phyloP scores from a whole-genome alignment of 2,329 filamentous ascomycete species.

The Neofusicoccum kwambonambiense region DNA sequence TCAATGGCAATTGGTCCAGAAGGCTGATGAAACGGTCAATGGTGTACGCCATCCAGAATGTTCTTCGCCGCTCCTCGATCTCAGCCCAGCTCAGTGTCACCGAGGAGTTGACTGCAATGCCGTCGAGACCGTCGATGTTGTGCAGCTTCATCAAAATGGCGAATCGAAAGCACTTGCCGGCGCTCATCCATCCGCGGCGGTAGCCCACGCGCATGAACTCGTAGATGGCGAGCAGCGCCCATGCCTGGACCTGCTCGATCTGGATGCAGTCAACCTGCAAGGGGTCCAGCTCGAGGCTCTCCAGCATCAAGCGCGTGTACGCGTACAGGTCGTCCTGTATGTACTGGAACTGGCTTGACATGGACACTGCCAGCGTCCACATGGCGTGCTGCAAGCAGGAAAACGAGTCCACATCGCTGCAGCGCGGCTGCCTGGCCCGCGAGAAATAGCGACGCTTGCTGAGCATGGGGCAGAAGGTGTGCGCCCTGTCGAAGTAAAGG shows the following conservation, averaged over 20 bases:
- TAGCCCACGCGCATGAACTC: slow-evolving; percentile 37
- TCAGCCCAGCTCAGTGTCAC: slow-evolving; percentile 25
- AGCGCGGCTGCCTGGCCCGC: slow-evolving; percentile 1
- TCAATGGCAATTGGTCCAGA: slow-evolving; percentile 31
- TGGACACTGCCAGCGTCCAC: slow-evolving; percentile 37
- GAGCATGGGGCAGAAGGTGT: slow-evolving; percentile 13
- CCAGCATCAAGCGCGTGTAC: slow-evolving; percentile 24
- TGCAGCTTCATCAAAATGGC: slow-evolving; percentile 38
- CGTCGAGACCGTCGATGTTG: slow-evolving; percentile 32
- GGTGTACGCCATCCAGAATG: slow-evolving; percentile 43
- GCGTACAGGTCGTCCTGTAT: slow-evolving; percentile 28
- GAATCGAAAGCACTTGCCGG: slow-evolving; percentile 38
- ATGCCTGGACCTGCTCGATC: slow-evolving; percentile 38
- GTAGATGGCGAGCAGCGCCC: slow-evolving; percentile 38
- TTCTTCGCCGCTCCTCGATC: slow-evolving; percentile 37
- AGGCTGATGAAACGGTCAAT: slow-evolving; percentile 40
- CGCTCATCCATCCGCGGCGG: slow-evolving; percentile 39
- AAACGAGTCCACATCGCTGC: not conserved
- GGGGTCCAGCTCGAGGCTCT: slow-evolving; percentile 22
- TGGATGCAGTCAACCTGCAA: slow-evolving; percentile 20
- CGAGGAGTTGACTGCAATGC: slow-evolving; percentile 13
- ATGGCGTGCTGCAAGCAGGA: slow-evolving; percentile 34
- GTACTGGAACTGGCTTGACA: slow-evolving; percentile 33
- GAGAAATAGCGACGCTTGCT: slow-evolving; percentile 14
- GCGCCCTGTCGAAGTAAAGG: slow-evolving; percentile 16